phyloP scores from a whole-genome alignment of 2,329 filamentous ascomycete genomes.

The Dothideomycetes sp. region DNA sequence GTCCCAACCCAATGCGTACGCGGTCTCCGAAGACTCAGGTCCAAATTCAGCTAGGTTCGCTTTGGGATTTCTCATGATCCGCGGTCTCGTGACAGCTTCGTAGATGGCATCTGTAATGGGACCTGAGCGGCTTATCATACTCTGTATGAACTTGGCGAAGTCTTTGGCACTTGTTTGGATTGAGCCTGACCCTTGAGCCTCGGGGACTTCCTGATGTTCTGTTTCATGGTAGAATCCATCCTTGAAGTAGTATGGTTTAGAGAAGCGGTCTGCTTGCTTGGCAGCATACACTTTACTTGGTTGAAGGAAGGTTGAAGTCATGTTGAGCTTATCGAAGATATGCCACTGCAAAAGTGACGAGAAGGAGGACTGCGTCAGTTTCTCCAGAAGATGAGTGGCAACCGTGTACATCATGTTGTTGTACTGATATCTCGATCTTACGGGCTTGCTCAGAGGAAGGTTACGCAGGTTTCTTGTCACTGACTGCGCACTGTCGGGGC shows the following conservation, averaged over 20 bases:
- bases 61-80: constrained; percentile 15
- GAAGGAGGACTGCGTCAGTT: constrained; percentile 26
- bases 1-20: constrained; percentile 19
- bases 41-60: too few relatives aligned
- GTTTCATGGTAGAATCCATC: constrained; percentile 14
- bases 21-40: constrained; percentile 9
- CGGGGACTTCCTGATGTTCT: constrained; percentile 18
- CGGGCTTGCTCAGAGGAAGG: constrained; percentile 32
- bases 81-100: constrained; percentile 15
- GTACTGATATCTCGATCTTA: constrained; percentile 37
- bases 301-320: constrained; percentile 32
- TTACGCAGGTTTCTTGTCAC: constrained; percentile 34
- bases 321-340: constrained; percentile 37
- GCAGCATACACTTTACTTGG: constrained; percentile 12
- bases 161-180: constrained; percentile 26
- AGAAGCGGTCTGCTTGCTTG: constrained; percentile 22
- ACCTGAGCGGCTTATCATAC: constrained; percentile 18
- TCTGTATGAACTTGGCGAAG: constrained; percentile 20
- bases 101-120: constrained; percentile 17
- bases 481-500: constrained; percentile 22
- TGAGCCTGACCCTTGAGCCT: constrained; percentile 32
- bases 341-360: constrained; percentile 29
- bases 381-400: constrained; percentile 37
- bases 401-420: constrained; percentile 41
- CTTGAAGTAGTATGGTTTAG: constrained; percentile 33